Base-by-base conservation (phyloP, 495 filamentous ascomycete species). In the Xylaria intraflava region DNA sequence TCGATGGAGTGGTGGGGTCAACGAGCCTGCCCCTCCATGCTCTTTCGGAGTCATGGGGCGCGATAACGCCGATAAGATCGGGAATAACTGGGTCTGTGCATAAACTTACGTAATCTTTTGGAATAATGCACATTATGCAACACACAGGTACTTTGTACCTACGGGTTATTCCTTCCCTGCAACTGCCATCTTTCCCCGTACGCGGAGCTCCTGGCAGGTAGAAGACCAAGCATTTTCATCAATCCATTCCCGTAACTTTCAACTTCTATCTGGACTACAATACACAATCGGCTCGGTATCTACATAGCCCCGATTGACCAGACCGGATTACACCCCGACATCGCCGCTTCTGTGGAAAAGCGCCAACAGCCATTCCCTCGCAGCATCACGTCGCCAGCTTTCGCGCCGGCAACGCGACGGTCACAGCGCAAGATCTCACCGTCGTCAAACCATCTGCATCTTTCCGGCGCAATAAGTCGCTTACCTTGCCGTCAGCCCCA, bases 21-120 rank as follows among this genome's bases (percentile, higher is more conserved):
- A n/a, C n/a, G 17, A 19, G 36, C 8, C 14, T 48, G 39, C 52
- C 52, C 52, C 52, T 55, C 52, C 52, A 54, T 23, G n/a, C n/a
- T n/a, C n/a, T n/a, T n/a, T n/a, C n/a, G n/a, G n/a, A n/a, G n/a
- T n/a, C n/a, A n/a, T n/a, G n/a, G n/a, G n/a, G n/a, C n/a, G n/a
- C n/a, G n/a, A n/a, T n/a, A n/a, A n/a, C n/a, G n/a, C 12, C 16
- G 47, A 49, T 49, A 49, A 40, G 46, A 24, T 11, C 9, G 3
- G 35, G 10, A 3, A 38, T 19, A 4, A 4, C 27, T 29, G 2
- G 2, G 1, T 5, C n/a, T 14, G 17, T 38, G 17, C 16, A n/a
- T 5, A 38, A 19, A 16, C 10, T 35, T 35, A 35, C n/a, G n/a
- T n/a, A n/a, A n/a, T n/a, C n/a, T n/a, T n/a, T n/a, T n/a, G n/a